Evolutionary conservation across 2,329 filamentous ascomycete species (phyloP).

Genomic region (Cordyceps fumosorosea): DNA sequence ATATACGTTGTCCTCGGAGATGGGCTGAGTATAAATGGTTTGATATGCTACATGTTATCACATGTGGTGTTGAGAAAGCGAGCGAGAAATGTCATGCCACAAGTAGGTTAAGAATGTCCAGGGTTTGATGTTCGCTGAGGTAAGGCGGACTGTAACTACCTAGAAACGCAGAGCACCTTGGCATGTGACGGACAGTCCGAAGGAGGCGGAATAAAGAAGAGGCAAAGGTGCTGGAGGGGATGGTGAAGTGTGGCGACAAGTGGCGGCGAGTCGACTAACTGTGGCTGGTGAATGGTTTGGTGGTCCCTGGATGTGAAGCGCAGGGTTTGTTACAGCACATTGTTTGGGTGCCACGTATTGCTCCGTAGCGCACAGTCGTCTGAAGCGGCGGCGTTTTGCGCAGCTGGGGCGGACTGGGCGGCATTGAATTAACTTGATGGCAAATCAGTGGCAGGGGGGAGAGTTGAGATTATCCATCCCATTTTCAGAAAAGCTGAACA

Average conservation of each 20-base stretch:
- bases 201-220: not conserved
- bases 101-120: not conserved
- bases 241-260: not conserved
- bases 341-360: not conserved
- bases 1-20: slow-evolving; percentile 7
- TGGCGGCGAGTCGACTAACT: not conserved
- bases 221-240: not conserved
- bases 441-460: not conserved
- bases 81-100: not conserved
- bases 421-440: not conserved
- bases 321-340: not conserved
- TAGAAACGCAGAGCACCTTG: not conserved
- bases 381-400: not conserved
- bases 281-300: not conserved
- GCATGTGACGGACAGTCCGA: slow-evolving; percentile 1
- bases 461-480: not conserved
- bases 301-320: not conserved
- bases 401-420: not conserved
- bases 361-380: not conserved
- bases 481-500: not conserved
- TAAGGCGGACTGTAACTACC: not conserved
- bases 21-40: not conserved
- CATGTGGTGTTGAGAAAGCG: not conserved
- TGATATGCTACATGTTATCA: slow-evolving; percentile 4
- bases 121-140: not conserved